Conservation (phyloP, 805 yeast genomes). For the Barnettozyma pratensis region DNA sequence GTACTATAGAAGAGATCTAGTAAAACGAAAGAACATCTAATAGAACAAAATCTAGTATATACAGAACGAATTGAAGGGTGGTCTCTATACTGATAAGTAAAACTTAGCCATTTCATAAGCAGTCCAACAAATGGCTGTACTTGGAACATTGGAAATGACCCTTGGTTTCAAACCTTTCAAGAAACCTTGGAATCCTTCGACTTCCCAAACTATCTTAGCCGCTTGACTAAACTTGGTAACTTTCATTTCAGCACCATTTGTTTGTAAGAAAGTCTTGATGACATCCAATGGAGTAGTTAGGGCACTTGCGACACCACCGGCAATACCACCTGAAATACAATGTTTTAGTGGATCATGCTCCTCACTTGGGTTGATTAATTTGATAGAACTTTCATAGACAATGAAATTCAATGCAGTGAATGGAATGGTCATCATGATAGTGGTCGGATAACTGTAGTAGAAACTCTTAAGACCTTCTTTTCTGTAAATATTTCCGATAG, state of each 20-base stretch:
- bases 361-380: constrained; percentile 69
- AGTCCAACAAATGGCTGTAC: constrained; percentile 97
- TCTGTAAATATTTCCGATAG: constrained; percentile 16
- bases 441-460: constrained; percentile 92
- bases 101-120: constrained; percentile 94
- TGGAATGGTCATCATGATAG: constrained; percentile 86
- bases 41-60: neutral
- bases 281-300: constrained; percentile 92
- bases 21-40: too few species aligned
- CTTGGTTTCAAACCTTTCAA: constrained; percentile 85
- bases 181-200: constrained; percentile 63
- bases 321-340: constrained; percentile 86
- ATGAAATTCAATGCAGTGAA: constrained; percentile 93
- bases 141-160: constrained; percentile 86
- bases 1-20: too few species aligned
- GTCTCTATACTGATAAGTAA: constrained; percentile 20
- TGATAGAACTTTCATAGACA: constrained; percentile 77
- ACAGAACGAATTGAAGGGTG: constrained; percentile 17
- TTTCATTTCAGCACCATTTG: constrained; percentile 51
- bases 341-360: constrained; percentile 87
- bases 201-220: constrained; percentile 55
- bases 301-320: constrained; percentile 96
- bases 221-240: constrained; percentile 62
- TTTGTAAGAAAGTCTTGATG: constrained; percentile 85
- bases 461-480: constrained; percentile 73